These are phyloP conservation scores for Mycena pura DNA, from an alignment of 768 basidiomycete genomes.

Conservation along the genomic window DNA sequence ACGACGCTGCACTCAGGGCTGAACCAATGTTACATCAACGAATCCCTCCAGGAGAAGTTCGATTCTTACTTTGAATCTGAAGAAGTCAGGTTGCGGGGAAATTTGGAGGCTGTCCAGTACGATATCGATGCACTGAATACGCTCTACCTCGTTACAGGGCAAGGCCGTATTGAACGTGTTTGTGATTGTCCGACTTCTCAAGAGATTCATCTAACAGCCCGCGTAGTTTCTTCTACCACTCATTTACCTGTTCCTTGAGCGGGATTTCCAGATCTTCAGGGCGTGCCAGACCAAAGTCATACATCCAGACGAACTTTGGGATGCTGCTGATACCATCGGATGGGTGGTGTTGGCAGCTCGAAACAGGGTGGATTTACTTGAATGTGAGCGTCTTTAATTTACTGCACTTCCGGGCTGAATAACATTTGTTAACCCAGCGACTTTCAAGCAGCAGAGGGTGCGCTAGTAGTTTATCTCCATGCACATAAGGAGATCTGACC, in stretches of 20 bases:
- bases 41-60: slow-evolving; percentile 32
- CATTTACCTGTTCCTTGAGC: slow-evolving; percentile 40
- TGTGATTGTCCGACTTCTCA: neutral
- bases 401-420: neutral
- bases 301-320: slow-evolving; percentile 36
- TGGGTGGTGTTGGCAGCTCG: slow-evolving; percentile 27
- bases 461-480: no score
- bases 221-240: slow-evolving; percentile 42
- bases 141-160: slow-evolving; percentile 35
- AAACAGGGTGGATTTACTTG: slow-evolving; percentile 31
- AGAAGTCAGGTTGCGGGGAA: slow-evolving; percentile 33
- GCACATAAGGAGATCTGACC: no score
- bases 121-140: slow-evolving; percentile 41
- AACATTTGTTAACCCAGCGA: slow-evolving; percentile 17
- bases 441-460: slow-evolving; percentile 35
- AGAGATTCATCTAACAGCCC: neutral
- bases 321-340: slow-evolving; percentile 27
- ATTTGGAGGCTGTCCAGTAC: slow-evolving; percentile 36
- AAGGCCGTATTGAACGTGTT: slow-evolving; percentile 43
- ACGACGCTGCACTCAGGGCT: slow-evolving; percentile 18
- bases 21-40: slow-evolving; percentile 31
- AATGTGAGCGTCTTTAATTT: slow-evolving; percentile 24
- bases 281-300: slow-evolving; percentile 33
- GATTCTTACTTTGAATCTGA: slow-evolving; percentile 31
- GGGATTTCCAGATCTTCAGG: slow-evolving; percentile 40